These are phyloP conservation scores for Rhodamnia argentea DNA, from an alignment of 345 rosid genomes.

Conservation along the genomic window DNA sequence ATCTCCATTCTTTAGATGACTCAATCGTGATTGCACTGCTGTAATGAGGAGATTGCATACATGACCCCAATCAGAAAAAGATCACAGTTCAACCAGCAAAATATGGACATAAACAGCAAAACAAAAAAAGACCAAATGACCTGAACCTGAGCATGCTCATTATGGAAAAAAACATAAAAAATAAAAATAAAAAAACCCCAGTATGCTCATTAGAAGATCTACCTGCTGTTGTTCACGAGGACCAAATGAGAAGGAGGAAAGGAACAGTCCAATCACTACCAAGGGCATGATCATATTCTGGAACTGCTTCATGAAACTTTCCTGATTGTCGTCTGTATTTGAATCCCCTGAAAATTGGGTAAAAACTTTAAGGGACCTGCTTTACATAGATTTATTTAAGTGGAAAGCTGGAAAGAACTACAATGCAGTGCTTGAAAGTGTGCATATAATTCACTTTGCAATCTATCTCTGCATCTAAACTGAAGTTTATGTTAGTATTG, in stretches of 20 bases:
- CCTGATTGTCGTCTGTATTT: slow-evolving; percentile 45
- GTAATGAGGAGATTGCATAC: not conserved
- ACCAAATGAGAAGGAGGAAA: slow-evolving; percentile 34
- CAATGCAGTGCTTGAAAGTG: not conserved
- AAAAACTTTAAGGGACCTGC: not conserved
- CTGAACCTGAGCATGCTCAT: not conserved
- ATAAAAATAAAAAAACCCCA: not conserved
- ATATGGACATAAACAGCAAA: not conserved
- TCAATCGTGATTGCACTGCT: not conserved
- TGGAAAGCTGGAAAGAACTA: not conserved
- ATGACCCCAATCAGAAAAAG: not conserved
- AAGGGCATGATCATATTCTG: slow-evolving; percentile 46
- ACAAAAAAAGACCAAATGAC: not conserved
- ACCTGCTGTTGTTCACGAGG: slow-evolving; percentile 60
- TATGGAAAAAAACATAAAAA: not conserved
- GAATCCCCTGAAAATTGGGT: slow-evolving; percentile 51
- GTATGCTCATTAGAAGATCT: not conserved
- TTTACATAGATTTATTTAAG: not conserved
- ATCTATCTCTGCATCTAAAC: not conserved
- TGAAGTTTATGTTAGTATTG: not conserved
- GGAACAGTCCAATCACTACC: slow-evolving; percentile 40
- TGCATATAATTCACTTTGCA: not conserved
- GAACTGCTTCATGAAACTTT: slow-evolving; percentile 31
- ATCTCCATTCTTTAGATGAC: not conserved
- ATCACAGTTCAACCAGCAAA: not conserved